Evolutionary conservation across 306 rosid genomes (phyloP), one percentile per base, ranked within the genome.

Genomic region (Clitoria ternatea): DNA sequence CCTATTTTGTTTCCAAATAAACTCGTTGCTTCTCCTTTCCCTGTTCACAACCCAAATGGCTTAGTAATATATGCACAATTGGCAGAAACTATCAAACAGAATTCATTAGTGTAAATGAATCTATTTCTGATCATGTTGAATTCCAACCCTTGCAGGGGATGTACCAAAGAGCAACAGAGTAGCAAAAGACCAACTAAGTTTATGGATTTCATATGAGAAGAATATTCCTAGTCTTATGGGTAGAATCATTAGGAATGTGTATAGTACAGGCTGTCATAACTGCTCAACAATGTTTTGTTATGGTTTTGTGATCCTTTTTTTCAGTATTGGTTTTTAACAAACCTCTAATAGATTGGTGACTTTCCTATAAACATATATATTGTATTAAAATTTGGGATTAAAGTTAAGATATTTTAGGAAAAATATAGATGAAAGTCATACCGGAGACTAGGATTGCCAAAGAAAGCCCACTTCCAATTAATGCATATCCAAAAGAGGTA

Each of bases 401-500:
- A 24, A 4, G 32, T 13, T 26, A 7, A 37, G n/a, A n/a, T 5
- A 1, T 0, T 52, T 23, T 23, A 9, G 17, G 33, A 19, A 11
- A 22, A 13, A 37, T 5, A 54, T 7, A 10, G 55, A 45, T 27
- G 15, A 17, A 24, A 22, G 3, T 27, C 53, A 33, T 57, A 77
- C 92, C 92, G 14, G 76, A 39, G 37, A 72, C 1, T 43, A 89
- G 50, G 22, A 76, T 52, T 8, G 67, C 23, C 6, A 87, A 61
- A 24, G 96, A 87, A 61, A 89, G 92, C 1, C 84, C 86, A 55
- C 81, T 80, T 29, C 90, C 90, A 18, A 81, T 79, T 5, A 68
- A 35, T 32, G 90, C 84, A 73, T 89, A 89, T n/a, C 89, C 85
- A 52, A 87, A 87, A 35, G 96, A 87, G 69, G 82, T 85, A 45